Evolutionary conservation across 202 grass and related monocot genomes (phyloP).

Genomic region (Panicum hallii): DNA sequence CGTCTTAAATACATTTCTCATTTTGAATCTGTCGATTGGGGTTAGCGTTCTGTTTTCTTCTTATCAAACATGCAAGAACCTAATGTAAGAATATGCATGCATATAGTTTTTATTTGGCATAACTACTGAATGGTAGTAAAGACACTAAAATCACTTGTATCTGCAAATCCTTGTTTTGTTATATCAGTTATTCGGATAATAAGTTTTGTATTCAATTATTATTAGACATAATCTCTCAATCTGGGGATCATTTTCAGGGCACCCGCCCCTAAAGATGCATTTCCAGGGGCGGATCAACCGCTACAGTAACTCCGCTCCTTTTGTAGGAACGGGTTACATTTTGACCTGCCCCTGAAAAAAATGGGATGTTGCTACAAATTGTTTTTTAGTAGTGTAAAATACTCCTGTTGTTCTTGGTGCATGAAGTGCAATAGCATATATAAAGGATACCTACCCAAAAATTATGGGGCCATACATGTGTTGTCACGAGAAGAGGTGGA

Average conservation of each 20-base stretch:
- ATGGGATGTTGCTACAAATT: too few species aligned
- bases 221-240: background rate
- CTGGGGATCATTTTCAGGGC: too few species aligned
- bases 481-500: background rate
- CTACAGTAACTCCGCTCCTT: too few species aligned
- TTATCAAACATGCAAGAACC: background rate
- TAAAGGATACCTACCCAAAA: conserved; percentile 3
- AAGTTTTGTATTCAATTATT: background rate
- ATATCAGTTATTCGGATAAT: background rate
- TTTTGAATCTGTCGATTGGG: background rate
- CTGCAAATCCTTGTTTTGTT: background rate
- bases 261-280: too few species aligned
- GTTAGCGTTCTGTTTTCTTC: background rate
- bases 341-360: too few species aligned
- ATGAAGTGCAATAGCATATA: background rate
- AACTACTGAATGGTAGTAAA: background rate
- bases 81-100: background rate
- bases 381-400: background rate
- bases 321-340: too few species aligned
- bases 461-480: background rate
- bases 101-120: background rate
- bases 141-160: background rate
- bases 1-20: background rate
- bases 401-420: background rate
- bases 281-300: too few species aligned